These are phyloP conservation scores for Penicillium frequentans DNA, from an alignment of 2,329 filamentous ascomycete species.

Conservation along the genomic window DNA sequence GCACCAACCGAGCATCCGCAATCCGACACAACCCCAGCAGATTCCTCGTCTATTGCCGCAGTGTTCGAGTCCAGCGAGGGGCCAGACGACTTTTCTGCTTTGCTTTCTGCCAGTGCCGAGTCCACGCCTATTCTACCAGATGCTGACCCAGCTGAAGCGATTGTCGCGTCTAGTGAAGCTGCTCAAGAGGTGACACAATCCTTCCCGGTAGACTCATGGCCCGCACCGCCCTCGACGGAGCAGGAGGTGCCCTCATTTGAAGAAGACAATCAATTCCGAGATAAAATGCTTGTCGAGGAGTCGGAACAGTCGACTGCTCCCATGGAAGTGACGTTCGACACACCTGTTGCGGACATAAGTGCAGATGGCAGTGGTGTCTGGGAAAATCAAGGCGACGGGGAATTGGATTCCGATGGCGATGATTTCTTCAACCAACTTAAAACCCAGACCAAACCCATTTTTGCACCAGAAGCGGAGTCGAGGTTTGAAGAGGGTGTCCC, in stretches of 20 bases:
- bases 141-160: not conserved
- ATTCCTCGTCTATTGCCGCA: not conserved
- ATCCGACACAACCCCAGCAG: not conserved
- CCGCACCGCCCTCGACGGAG: not conserved
- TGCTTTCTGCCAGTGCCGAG: not conserved
- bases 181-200: not conserved
- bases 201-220: not conserved
- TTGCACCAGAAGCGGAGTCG: slow-evolving; percentile 49
- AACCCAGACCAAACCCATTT: slow-evolving; percentile 41
- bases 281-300: not conserved
- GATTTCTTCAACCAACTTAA: slow-evolving; percentile 63
- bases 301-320: slow-evolving; percentile 5
- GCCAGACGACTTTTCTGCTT: not conserved
- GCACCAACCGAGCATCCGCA: not conserved
- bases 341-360: slow-evolving; percentile 11
- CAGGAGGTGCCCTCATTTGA: not conserved
- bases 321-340: not conserved
- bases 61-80: not conserved
- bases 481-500: slow-evolving; percentile 71
- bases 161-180: not conserved
- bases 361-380: slow-evolving; percentile 35
- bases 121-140: too few relatives aligned
- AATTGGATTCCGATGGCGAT: slow-evolving; percentile 48
- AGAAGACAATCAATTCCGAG: not conserved
- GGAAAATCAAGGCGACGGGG: slow-evolving; percentile 50